Conservation (phyloP, 2,329 filamentous ascomycete genomes). For the Penicillium hesseltinei region DNA sequence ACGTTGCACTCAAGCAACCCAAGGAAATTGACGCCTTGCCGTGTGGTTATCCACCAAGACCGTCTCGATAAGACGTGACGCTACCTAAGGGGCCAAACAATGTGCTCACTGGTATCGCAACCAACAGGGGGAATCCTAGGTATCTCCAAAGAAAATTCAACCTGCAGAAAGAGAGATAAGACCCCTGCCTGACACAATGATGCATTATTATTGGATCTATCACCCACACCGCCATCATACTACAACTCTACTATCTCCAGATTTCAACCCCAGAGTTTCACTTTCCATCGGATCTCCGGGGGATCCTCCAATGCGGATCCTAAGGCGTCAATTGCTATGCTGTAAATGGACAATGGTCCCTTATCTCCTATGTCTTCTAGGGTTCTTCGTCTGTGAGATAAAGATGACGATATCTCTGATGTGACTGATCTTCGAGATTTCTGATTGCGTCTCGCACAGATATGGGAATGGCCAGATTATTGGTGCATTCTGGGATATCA, state of each 20-base stretch:
- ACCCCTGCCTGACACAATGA: not conserved
- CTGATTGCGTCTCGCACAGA: not conserved
- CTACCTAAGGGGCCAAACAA: slow-evolving; percentile 11
- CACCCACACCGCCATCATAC: slow-evolving; percentile 9
- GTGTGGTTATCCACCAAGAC: slow-evolving; percentile 24
- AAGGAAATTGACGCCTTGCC: slow-evolving; percentile 1
- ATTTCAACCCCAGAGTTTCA: slow-evolving; percentile 21
- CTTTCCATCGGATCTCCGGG: slow-evolving; percentile 12
- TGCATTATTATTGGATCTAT: slow-evolving; percentile 3
- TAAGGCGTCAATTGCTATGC: not conserved
- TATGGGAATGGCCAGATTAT: not conserved
- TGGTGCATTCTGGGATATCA: not conserved
- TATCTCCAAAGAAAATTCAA: not conserved
- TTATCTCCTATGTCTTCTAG: not conserved
- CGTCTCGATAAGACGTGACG: slow-evolving; percentile 29
- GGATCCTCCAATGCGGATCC: slow-evolving; percentile 15
- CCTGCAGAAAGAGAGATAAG: slow-evolving; percentile 6
- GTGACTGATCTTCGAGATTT: slow-evolving; percentile 4
- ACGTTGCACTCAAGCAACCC: not conserved
- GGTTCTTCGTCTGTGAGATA: not conserved
- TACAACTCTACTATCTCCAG: slow-evolving; percentile 22
- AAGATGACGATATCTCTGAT: not conserved
- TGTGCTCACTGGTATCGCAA: slow-evolving; percentile 6
- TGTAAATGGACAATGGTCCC: not conserved
- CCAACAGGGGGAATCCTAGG: slow-evolving; percentile 1